Evolutionary conservation across 2,329 filamentous ascomycete species (phyloP).

Genomic region (Aureobasidium subglaciale): DNA sequence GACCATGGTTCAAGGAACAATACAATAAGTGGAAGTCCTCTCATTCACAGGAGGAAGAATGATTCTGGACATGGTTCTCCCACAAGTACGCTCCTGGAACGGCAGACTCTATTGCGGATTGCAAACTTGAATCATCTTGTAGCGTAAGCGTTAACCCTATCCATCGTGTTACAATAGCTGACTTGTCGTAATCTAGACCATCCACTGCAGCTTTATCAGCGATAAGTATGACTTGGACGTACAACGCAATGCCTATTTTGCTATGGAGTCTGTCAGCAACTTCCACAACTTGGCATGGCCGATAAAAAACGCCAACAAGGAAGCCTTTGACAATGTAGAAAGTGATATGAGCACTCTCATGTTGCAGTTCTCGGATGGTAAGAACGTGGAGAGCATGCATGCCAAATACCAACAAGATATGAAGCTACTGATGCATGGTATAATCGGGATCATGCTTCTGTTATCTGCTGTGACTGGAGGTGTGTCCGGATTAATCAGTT

Average conservation of each 20-base stretch:
- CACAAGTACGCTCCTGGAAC: too few species aligned
- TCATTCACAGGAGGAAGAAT: too few species aligned
- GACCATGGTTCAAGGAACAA: too few species aligned
- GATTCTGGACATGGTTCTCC: too few species aligned
- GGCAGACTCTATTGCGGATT: too few species aligned
- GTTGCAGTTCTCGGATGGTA: neutral
- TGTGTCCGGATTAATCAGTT: too few species aligned
- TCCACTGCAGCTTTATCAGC: neutral
- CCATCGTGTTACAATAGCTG: neutral
- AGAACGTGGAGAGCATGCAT: neutral
- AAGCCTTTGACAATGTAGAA: neutral
- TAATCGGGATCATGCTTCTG: neutral
- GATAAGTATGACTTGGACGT: neutral
- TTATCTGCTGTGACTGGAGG: fast-evolving
- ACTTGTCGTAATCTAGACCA: neutral
- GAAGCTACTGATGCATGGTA: neutral
- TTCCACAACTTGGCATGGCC: neutral
- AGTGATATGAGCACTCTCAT: neutral
- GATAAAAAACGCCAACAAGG: neutral
- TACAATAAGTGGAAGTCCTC: too few species aligned
- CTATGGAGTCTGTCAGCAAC: neutral
- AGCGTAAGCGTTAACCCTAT: neutral
- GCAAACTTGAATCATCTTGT: too few species aligned
- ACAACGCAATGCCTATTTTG: neutral
- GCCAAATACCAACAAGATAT: neutral